Percentiles rank a stretch among this genome's conserved stretches.
Evolutionary conservation across 2,329 filamentous ascomycete species (phyloP).

Genomic region (Tolypocladium cylindrosporum): DNA sequence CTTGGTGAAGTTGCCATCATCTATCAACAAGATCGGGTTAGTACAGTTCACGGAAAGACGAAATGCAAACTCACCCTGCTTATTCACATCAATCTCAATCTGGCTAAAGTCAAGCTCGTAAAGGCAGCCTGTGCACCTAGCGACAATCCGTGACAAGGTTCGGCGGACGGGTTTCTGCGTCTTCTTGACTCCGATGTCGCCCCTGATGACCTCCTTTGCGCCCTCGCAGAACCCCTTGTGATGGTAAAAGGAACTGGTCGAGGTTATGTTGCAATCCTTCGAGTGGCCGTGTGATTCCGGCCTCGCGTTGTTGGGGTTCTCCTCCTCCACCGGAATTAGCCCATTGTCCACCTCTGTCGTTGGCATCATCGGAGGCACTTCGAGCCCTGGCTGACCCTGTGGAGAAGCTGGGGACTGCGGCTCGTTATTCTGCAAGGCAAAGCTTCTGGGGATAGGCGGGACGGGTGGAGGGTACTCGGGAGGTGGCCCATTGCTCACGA

Average conservation of each 20-base stretch:
- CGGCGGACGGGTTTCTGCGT: conserved; percentile 36
- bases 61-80: conserved; percentile 27
- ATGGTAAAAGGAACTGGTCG: conserved; percentile 38
- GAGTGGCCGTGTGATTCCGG: background rate
- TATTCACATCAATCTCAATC: conserved; percentile 41
- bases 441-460: background rate
- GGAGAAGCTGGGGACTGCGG: background rate
- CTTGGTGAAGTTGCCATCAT: conserved; percentile 33
- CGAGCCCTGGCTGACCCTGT: background rate
- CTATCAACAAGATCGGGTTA: background rate
- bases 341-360: conserved; percentile 6
- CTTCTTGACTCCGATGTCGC: conserved; percentile 39
- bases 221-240: conserved; percentile 47
- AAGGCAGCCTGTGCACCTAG: conserved; percentile 41
- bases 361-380: background rate
- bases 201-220: conserved; percentile 37
- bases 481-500: background rate
- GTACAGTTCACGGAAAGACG: background rate
- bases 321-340: conserved; percentile 12
- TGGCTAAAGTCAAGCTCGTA: conserved; percentile 43
- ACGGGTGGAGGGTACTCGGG: background rate
- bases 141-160: conserved; percentile 19
- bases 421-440: background rate
- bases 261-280: conserved; percentile 30
- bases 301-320: background rate